phyloP scores from a whole-genome alignment of 768 basidiomycete species.

The Lactarius trivialis region DNA sequence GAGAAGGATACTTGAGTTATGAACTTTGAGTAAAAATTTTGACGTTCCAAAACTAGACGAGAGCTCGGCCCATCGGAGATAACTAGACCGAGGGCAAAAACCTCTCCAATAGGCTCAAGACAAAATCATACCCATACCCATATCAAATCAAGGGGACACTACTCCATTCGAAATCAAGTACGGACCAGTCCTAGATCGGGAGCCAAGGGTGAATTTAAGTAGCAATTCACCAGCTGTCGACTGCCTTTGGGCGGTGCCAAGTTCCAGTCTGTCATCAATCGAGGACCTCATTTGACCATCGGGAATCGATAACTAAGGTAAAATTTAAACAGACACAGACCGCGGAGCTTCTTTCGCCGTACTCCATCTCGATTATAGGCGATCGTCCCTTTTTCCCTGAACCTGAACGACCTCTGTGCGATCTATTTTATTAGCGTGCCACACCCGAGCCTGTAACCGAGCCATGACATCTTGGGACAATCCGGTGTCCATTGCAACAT shows the following conservation, averaged over 20 bases:
- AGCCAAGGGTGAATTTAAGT: background rate
- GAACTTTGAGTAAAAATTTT: background rate
- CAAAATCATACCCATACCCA: background rate
- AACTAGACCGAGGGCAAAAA: background rate
- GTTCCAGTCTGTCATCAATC: background rate
- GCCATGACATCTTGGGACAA: constrained; percentile 29
- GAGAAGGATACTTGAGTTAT: background rate
- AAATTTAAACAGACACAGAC: background rate
- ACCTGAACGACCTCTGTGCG: background rate
- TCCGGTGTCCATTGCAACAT: constrained; percentile 24
- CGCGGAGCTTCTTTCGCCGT: background rate
- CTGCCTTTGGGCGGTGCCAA: background rate
- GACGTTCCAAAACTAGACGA: background rate
- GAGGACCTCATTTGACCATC: background rate
- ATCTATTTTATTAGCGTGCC: constrained; percentile 3
- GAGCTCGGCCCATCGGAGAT: background rate
- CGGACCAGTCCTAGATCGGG: background rate
- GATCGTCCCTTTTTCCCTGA: constrained; percentile 1
- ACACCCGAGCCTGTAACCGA: background rate
- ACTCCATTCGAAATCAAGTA: background rate
- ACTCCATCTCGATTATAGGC: background rate
- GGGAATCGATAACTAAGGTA: background rate
- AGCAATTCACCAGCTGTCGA: background rate
- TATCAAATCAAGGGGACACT: background rate
- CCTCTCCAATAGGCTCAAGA: background rate